A percentile compares a stretch with the other conserved stretches of the same genome.
Conservation (phyloP, 805 yeast genomes). For the Schizosaccharomyces japonicus region DNA sequence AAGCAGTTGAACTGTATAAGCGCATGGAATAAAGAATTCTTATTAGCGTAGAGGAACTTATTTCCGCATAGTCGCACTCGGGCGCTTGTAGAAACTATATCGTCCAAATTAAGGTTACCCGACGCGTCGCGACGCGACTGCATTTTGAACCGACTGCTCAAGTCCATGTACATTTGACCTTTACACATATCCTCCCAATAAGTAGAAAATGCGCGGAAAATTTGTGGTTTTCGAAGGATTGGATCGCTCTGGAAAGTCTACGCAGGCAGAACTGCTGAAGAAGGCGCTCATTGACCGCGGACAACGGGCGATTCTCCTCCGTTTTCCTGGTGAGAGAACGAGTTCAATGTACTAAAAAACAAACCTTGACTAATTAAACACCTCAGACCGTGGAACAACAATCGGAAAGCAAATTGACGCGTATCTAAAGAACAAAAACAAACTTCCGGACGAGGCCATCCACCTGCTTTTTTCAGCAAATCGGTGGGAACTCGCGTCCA, state of each 20-base stretch:
- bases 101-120: too few relatives aligned
- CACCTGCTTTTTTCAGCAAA: slow-evolving; percentile 81
- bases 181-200: too few relatives aligned
- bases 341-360: too few relatives aligned
- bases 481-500: slow-evolving; percentile 58
- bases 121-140: too few relatives aligned
- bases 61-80: too few relatives aligned
- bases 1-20: too few relatives aligned
- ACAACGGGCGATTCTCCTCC: slow-evolving; percentile 22
- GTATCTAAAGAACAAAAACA: slow-evolving; percentile 30
- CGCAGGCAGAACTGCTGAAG: slow-evolving; percentile 35
- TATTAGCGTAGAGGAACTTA: too few relatives aligned
- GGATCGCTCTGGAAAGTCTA: slow-evolving; percentile 84
- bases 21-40: too few relatives aligned
- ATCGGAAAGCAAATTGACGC: slow-evolving; percentile 58
- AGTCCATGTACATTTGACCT: too few relatives aligned
- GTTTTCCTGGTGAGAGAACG: slow-evolving; percentile 41
- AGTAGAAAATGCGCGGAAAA: slow-evolving; percentile 35
- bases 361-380: too few relatives aligned
- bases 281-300: slow-evolving; percentile 12
- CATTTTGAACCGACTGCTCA: too few relatives aligned
- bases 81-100: too few relatives aligned
- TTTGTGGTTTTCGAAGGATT: slow-evolving; percentile 74
- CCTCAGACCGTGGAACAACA: slow-evolving; percentile 37
- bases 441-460: slow-evolving; percentile 51